Conservation (phyloP, 768 basidiomycete species). For the Leccinum longicurvipes region DNA sequence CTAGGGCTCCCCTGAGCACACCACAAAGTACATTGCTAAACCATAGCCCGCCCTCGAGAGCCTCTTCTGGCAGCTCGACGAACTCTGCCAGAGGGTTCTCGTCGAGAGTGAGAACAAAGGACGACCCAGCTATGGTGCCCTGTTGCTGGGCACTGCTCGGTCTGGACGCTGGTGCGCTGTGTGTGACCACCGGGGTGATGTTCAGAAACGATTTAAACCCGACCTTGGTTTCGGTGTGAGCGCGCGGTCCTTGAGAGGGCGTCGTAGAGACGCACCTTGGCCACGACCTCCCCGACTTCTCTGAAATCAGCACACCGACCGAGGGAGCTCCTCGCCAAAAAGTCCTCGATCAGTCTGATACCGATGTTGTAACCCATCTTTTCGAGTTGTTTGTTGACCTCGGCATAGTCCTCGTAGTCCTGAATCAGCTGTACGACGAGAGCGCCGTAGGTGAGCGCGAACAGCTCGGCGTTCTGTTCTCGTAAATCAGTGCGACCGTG, state of each 20-base stretch:
- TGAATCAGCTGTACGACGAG: conserved; percentile 98
- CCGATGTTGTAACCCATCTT: conserved; percentile 99
- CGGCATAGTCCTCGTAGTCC: conserved; percentile 96
- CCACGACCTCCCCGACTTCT: conserved; percentile 92
- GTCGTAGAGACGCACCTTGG: conserved; percentile 60
- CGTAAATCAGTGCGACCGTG: conserved; percentile 17
- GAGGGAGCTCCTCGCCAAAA: conserved; percentile 87
- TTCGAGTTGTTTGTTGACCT: conserved; percentile 95
- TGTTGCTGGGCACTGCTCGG: conserved; percentile 42
- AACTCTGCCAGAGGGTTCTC: conserved; percentile 98
- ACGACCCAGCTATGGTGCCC: conserved; percentile 44
- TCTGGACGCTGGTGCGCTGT: conserved; percentile 54
- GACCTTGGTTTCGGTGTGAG: conserved; percentile 51
- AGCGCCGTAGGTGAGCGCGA: conserved; percentile 95
- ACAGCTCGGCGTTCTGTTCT: conserved; percentile 90
- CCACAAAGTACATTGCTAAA: conserved; percentile 97
- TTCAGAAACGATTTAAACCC: conserved; percentile 98
- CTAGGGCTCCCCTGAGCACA: conserved; percentile 86
- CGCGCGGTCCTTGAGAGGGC: background rate
- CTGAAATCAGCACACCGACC: conserved; percentile 91
- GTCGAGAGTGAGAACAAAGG: conserved; percentile 83
- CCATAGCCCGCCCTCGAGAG: conserved; percentile 89
- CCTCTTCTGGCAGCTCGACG: conserved; percentile 94
- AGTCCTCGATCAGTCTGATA: conserved; percentile 93
- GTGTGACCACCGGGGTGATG: conserved; percentile 79